A percentile compares a stretch with the other conserved stretches of the same genome.
Conservation (phyloP, 129 eudicot species). For the Erigeron canadensis region DNA sequence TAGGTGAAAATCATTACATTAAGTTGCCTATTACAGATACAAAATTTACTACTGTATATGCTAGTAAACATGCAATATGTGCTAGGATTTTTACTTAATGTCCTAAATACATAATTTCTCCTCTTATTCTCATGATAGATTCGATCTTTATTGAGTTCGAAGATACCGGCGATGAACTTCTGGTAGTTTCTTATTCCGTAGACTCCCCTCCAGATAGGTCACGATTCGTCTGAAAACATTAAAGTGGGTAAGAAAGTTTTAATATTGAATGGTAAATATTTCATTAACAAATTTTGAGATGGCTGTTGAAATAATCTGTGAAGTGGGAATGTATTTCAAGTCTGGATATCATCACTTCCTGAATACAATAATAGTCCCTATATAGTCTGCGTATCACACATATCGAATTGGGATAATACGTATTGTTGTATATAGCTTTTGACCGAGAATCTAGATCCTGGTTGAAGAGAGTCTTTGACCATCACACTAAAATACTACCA, state of each 20-base stretch:
- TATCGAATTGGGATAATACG: no score
- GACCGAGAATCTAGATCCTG: not conserved
- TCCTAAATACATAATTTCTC: constrained; percentile 25
- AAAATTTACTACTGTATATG: constrained; percentile 15
- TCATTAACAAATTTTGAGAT: not conserved
- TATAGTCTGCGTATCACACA: no score
- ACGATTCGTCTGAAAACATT: not conserved
- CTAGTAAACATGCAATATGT: constrained; percentile 22
- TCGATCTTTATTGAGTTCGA: constrained; percentile 25
- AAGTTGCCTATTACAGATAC: constrained; percentile 21
- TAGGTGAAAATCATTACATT: constrained; percentile 17
- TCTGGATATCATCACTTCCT: no score
- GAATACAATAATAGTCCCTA: no score
- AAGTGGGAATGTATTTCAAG: not conserved
- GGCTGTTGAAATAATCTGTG: not conserved
- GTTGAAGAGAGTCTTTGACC: not conserved
- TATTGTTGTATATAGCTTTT: no score
- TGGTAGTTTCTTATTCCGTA: constrained; percentile 22
- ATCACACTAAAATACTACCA: no score
- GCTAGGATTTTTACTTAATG: constrained; percentile 16
- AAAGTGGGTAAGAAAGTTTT: constrained; percentile 10
- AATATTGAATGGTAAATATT: not conserved
- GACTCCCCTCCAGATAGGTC: not conserved
- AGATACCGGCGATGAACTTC: constrained; percentile 21
- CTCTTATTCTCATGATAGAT: constrained; percentile 24